phyloP scores from a whole-genome alignment of 2,329 filamentous ascomycete genomes.

The Aspergillus caelatus region DNA sequence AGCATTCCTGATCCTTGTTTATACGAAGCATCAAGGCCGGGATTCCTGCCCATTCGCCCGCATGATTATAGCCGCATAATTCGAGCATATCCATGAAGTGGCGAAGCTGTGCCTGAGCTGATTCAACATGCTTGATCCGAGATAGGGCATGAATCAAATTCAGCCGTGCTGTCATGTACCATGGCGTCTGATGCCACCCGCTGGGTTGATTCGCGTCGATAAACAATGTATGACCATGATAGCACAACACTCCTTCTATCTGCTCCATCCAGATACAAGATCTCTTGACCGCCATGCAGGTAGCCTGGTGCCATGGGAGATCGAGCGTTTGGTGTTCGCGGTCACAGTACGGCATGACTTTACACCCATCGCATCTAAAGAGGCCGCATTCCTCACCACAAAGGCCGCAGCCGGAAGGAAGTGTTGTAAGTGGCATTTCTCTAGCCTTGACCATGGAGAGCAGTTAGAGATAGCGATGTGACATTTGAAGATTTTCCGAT shows the following conservation, averaged over 20 bases:
- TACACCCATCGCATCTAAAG: too few relatives aligned
- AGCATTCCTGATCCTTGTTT: not conserved
- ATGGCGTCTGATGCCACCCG: too few relatives aligned
- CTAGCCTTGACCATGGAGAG: too few relatives aligned
- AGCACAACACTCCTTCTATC: not conserved
- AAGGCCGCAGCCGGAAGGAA: too few relatives aligned
- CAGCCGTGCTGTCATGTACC: not conserved
- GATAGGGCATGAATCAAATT: not conserved
- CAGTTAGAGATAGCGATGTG: not conserved
- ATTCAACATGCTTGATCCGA: not conserved
- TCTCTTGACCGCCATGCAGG: not conserved
- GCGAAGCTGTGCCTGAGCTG: not conserved
- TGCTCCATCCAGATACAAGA: not conserved
- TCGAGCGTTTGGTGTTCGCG: too few relatives aligned
- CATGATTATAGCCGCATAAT: not conserved
- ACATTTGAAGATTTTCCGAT: too few relatives aligned
- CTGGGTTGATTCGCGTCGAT: too few relatives aligned
- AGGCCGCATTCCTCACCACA: too few relatives aligned
- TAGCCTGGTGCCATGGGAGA: not conserved
- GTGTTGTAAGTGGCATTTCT: too few relatives aligned
- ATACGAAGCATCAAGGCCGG: not conserved
- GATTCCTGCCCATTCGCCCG: not conserved
- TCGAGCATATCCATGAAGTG: not conserved
- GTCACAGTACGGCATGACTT: too few relatives aligned
- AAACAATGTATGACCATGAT: too few relatives aligned